Base-by-base conservation (phyloP, 2,329 filamentous ascomycete genomes). In the Paramyrothecium sp. region DNA sequence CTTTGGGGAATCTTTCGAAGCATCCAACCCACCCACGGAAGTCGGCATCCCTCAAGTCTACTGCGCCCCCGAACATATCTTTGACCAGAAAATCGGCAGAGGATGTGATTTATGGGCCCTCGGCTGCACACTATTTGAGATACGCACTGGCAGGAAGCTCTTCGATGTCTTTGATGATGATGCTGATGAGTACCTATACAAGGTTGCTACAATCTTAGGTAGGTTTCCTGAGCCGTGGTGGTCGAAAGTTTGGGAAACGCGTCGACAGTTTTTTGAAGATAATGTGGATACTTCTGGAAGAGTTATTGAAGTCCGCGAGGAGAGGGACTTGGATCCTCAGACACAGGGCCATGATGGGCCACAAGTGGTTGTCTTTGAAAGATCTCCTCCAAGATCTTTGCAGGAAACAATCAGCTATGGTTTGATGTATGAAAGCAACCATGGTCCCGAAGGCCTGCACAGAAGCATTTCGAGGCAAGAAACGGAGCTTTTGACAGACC, bases 161-260 rank as follows among this genome's bases (percentile, higher is more conserved):
- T 71, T 71, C 41, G 59, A 61, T 3, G 50, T 55, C 0, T 65
- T 64, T 38, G 63, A 67, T 47, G 62, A 67, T 46, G 65, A 66
- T 10, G 49, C 51, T 3, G 67, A 70, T 30, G 62, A 65, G 1
- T 62, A 66, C 46, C 57, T 70, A 3, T 54, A 56, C 10, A 54
- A 54, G 10, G 62, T 70, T 16, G 63, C 63, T 13, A 34, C 61
- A 34, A 54, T 67, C 3, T 58, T 71, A 2, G 67, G 67, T 0
- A 66, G 63, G 53, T 33, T 68, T 12, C 66, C 69, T 2, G 67
- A 71, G 59, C 68, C 65, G 7, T 70, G 66, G 67, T 71, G 68
- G 69, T 64, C 60, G 10, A 56, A 59, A 11, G 65, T 62, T 1
- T 71, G 69, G 68, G 56, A 60, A 16, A 33, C 13, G 3, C 61